A percentile compares a stretch with the other conserved stretches of the same genome.
phyloP scores from a whole-genome alignment of 192 early-diverging fungal species.

The Irineochytrium annulatum region DNA sequence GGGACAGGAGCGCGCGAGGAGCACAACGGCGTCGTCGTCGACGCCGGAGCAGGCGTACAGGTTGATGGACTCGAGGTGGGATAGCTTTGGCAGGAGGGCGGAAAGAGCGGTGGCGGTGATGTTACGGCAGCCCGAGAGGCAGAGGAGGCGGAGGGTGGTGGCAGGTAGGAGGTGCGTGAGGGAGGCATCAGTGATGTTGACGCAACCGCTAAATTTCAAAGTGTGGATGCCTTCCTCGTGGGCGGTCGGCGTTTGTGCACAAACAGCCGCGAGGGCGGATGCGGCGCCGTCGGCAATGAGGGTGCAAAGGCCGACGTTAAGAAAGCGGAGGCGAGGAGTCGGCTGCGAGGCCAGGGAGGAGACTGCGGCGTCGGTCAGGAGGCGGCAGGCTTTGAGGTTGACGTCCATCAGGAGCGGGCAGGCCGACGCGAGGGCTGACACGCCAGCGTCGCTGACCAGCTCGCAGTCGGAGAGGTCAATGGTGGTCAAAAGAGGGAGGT shows the following conservation, averaged over 20 bases:
- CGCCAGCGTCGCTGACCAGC: slow-evolving; percentile 6
- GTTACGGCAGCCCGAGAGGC: slow-evolving; percentile 25
- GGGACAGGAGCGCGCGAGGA: slow-evolving; percentile 14
- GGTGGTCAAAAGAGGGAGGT: slow-evolving; percentile 1
- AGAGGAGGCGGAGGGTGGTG: slow-evolving; percentile 18
- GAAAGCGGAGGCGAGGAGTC: background rate
- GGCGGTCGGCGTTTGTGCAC: background rate
- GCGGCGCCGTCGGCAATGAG: slow-evolving; percentile 6
- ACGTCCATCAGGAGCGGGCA: slow-evolving; percentile 6
- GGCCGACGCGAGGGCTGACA: background rate
- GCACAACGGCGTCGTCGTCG: slow-evolving; percentile 10
- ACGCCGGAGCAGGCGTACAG: slow-evolving; percentile 19
- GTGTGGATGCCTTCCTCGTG: slow-evolving; percentile 6
- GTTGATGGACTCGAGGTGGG: slow-evolving; percentile 29
- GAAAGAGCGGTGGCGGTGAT: slow-evolving; percentile 8
- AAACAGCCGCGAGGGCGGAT: background rate
- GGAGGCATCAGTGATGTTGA: slow-evolving; percentile 7
- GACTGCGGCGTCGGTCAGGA: slow-evolving; percentile 9
- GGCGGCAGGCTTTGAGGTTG: slow-evolving; percentile 15
- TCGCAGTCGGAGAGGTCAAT: slow-evolving; percentile 12
- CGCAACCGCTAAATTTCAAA: slow-evolving; percentile 18
- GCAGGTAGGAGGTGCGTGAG: background rate
- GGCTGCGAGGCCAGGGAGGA: background rate
- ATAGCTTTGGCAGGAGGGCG: slow-evolving; percentile 13
- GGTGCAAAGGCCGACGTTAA: slow-evolving; percentile 20